A percentile compares a stretch with the other conserved stretches of the same genome.
These are phyloP conservation scores for Calonectria henricotiae DNA, from an alignment of 2,329 filamentous ascomycete genomes.

Conservation along the genomic window DNA sequence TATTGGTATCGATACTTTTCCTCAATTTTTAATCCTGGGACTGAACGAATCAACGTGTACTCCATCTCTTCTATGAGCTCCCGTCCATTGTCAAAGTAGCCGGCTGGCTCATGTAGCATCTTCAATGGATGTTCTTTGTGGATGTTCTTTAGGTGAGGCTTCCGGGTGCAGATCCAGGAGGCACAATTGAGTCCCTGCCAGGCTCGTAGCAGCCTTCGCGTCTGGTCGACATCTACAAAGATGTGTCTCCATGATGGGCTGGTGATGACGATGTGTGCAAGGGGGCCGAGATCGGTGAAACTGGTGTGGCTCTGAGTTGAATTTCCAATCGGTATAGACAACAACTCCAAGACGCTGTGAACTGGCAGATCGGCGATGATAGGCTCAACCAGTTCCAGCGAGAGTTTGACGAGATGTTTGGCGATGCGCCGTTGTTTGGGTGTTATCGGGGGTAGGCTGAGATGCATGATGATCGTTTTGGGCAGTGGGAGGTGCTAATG, in stretches of 20 bases:
- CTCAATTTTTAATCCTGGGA: neutral
- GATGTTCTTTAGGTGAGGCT: neutral
- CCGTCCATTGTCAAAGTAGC: neutral
- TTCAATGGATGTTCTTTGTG: neutral
- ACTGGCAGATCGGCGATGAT: neutral
- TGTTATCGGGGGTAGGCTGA: neutral
- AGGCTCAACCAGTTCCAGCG: neutral
- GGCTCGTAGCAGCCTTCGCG: neutral
- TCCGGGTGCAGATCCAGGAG: neutral
- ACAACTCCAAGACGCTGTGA: neutral
- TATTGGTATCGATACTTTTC: neutral
- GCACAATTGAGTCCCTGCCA: neutral
- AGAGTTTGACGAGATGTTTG: neutral
- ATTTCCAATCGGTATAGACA: neutral
- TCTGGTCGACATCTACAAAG: neutral
- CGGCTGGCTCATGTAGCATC: neutral
- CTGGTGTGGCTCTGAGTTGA: neutral
- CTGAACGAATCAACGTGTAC: neutral
- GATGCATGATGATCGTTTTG: neutral
- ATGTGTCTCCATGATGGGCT: neutral
- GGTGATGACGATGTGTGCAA: neutral
- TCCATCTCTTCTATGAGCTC: neutral
- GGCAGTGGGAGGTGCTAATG: neutral
- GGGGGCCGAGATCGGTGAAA: neutral
- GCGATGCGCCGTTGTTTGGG: neutral